Conservation (phyloP, 345 rosid genomes). For the Citrus glauca region DNA sequence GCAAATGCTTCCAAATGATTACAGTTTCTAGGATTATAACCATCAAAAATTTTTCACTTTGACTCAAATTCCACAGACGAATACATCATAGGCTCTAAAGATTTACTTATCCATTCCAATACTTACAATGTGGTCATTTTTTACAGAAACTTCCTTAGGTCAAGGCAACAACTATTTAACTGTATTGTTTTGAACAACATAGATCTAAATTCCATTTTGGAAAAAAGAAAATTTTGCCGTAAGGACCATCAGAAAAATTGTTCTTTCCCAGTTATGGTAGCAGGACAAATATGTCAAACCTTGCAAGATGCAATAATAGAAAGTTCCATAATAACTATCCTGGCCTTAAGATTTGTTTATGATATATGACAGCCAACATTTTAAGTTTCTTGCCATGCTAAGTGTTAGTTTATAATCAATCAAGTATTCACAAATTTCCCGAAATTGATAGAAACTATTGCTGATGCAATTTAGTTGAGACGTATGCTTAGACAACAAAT, state of each 20-base stretch:
- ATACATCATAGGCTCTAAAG: neutral
- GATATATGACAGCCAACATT: neutral
- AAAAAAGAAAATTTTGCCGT: neutral
- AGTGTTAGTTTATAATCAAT: neutral
- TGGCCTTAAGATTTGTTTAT: neutral
- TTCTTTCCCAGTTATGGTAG: neutral
- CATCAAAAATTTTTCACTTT: neutral
- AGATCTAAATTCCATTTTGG: neutral
- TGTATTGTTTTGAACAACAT: neutral
- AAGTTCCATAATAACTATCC: neutral
- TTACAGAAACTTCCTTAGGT: neutral
- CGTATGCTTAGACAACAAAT: neutral
- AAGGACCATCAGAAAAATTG: neutral
- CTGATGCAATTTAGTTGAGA: neutral
- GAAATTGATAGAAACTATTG: neutral
- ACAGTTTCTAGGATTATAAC: neutral
- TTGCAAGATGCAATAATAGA: neutral
- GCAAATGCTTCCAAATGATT: neutral
- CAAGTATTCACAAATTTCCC: neutral
- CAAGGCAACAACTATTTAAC: neutral
- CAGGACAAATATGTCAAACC: neutral
- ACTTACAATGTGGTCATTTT: neutral
- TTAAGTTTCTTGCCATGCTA: neutral
- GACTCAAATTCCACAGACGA: neutral
- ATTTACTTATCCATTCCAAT: neutral